phyloP scores from a whole-genome alignment of 768 basidiomycete species.

The Rhodotorula babjevae region DNA sequence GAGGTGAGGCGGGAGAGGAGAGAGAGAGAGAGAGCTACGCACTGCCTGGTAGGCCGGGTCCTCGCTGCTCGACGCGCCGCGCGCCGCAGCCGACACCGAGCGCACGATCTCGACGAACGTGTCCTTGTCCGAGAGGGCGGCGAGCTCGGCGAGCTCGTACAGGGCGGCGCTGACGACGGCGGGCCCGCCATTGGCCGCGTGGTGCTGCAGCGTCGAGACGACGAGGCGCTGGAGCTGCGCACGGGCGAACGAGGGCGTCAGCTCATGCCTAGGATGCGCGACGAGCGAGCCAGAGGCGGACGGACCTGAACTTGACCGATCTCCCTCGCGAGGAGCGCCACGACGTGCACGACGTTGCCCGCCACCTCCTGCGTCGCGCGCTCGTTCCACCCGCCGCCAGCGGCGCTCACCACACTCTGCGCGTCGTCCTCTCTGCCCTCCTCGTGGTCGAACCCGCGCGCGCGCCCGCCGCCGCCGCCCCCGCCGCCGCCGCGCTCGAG shows the following conservation, averaged over 20 bases:
- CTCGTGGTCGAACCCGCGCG: neutral
- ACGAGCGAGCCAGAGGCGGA: no score
- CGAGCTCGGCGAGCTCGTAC: neutral
- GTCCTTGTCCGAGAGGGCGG: neutral
- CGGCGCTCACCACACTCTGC: neutral
- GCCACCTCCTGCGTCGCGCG: neutral
- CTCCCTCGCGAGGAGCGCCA: neutral
- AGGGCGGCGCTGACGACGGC: neutral
- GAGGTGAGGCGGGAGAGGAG: no score
- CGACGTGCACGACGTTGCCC: neutral
- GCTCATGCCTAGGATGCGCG: no score
- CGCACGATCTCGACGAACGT: neutral
- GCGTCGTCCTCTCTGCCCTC: neutral
- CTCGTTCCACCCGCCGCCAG: neutral
- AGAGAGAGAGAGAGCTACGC: neutral
- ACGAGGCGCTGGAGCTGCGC: constrained; percentile 2
- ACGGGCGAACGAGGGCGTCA: neutral
- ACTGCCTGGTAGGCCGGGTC: neutral
- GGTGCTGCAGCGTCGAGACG: neutral
- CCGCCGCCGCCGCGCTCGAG: constrained; percentile 1
- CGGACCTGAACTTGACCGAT: constrained; percentile 2
- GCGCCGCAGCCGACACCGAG: neutral
- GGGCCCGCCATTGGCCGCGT: neutral
- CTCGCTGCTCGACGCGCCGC: neutral
- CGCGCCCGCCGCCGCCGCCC: neutral